These are phyloP conservation scores for Chaetoceros muelleri DNA, from an alignment of 108 stramenopile species.

Conservation along the genomic window DNA sequence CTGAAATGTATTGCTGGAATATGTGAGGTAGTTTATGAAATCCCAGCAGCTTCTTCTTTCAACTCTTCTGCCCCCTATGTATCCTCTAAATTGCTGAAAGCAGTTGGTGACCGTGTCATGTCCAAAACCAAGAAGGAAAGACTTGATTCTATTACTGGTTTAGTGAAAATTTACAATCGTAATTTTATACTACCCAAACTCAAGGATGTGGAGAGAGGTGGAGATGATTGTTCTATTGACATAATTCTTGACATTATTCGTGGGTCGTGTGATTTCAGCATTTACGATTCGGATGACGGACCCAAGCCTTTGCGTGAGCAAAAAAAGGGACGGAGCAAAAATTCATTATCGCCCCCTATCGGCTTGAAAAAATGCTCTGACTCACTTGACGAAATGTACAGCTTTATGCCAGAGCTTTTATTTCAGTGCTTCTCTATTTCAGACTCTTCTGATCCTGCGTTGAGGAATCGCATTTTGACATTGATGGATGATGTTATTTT, in stretches of 20 bases:
- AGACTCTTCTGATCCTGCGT: constrained; percentile 44
- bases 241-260: constrained; percentile 32
- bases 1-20: constrained; percentile 47
- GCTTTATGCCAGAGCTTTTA: constrained; percentile 65
- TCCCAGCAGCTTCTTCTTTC: constrained; percentile 8
- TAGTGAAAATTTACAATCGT: constrained; percentile 57
- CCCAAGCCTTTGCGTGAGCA: background rate
- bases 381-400: constrained; percentile 27
- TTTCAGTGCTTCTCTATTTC: constrained; percentile 49
- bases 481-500: constrained; percentile 49
- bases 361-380: constrained; percentile 1
- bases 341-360: background rate
- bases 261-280: background rate
- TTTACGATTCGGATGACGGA: background rate
- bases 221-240: constrained; percentile 60
- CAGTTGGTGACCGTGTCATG: constrained; percentile 47
- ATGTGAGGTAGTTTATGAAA: constrained; percentile 48
- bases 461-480: constrained; percentile 61
- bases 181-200: constrained; percentile 46
- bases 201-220: constrained; percentile 34
- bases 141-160: constrained; percentile 63
- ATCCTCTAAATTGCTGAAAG: constrained; percentile 36
- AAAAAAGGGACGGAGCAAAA: constrained; percentile 2
- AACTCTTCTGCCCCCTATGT: background rate
- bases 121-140: constrained; percentile 63